phyloP scores from a whole-genome alignment of 257 asterid genomes.

The Solanum pinnatisectum region DNA sequence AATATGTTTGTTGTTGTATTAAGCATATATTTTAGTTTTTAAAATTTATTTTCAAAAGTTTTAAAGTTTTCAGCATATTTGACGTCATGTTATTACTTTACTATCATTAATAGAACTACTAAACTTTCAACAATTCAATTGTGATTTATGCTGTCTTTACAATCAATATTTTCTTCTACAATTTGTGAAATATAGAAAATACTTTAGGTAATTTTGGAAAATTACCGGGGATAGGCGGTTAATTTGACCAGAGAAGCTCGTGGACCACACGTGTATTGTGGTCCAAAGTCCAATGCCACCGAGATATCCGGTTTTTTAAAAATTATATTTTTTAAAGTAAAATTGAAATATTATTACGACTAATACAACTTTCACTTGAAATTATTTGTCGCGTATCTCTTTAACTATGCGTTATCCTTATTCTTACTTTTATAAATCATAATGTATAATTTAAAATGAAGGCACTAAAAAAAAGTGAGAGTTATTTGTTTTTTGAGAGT shows the following conservation, averaged over 20 bases:
- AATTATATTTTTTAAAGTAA: background rate
- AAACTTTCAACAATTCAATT: background rate
- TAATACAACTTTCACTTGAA: background rate
- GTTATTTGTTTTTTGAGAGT: background rate
- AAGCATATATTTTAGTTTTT: background rate
- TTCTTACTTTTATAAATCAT: background rate
- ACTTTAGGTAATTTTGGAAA: background rate
- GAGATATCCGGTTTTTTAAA: constrained; percentile 12
- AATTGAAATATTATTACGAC: background rate
- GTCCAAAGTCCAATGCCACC: constrained; percentile 21
- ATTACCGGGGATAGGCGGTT: constrained; percentile 18
- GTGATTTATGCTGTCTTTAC: background rate
- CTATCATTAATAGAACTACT: background rate
- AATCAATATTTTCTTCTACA: background rate
- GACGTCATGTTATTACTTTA: background rate
- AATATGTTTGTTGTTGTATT: background rate
- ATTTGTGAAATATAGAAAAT: background rate
- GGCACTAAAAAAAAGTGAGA: background rate
- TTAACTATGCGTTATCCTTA: fast-evolving
- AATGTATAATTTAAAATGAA: background rate
- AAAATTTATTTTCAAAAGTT: background rate
- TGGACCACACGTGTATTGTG: constrained; percentile 29
- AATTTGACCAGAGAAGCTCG: constrained; percentile 15
- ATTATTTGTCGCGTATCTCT: background rate
- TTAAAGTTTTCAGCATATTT: background rate